These are phyloP conservation scores for Myochromella boudieri DNA, from an alignment of 768 basidiomycete species.

Conservation along the genomic window DNA sequence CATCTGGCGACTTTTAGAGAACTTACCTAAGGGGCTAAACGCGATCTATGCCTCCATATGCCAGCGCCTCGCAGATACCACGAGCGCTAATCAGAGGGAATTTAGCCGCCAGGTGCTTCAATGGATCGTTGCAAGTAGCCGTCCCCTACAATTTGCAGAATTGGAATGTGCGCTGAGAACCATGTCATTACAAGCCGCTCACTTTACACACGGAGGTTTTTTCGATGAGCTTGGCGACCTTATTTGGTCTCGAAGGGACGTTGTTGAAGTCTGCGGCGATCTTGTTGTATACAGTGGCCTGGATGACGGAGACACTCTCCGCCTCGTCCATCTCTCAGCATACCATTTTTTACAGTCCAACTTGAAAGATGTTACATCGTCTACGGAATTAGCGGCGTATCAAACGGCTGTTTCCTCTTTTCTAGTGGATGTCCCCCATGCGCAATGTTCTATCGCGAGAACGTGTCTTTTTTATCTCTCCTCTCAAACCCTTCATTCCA, in stretches of 20 bases:
- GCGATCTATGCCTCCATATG: constrained; percentile 4
- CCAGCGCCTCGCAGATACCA: constrained; percentile 1
- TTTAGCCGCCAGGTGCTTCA: constrained; percentile 1
- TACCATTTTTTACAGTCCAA: background rate
- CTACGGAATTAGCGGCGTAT: background rate
- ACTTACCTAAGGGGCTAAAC: constrained; percentile 5
- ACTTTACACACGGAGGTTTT: background rate
- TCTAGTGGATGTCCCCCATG: background rate
- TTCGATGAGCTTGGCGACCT: background rate
- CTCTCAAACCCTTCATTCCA: background rate
- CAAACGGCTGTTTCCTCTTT: background rate
- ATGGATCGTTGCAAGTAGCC: background rate
- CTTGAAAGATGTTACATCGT: background rate
- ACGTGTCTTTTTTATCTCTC: background rate
- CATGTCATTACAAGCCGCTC: background rate
- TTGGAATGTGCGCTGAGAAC: background rate
- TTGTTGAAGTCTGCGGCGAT: background rate
- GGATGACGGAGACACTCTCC: background rate
- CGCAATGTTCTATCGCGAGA: background rate
- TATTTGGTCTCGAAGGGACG: background rate
- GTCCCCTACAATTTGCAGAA: background rate
- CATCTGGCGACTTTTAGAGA: constrained; percentile 4
- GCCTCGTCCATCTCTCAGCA: background rate
- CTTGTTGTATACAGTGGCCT: background rate
- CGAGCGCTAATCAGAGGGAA: background rate